Percentiles rank a stretch among this genome's conserved stretches.
Conservation (phyloP, 164 flowering plant species). For the Piper longum region DNA sequence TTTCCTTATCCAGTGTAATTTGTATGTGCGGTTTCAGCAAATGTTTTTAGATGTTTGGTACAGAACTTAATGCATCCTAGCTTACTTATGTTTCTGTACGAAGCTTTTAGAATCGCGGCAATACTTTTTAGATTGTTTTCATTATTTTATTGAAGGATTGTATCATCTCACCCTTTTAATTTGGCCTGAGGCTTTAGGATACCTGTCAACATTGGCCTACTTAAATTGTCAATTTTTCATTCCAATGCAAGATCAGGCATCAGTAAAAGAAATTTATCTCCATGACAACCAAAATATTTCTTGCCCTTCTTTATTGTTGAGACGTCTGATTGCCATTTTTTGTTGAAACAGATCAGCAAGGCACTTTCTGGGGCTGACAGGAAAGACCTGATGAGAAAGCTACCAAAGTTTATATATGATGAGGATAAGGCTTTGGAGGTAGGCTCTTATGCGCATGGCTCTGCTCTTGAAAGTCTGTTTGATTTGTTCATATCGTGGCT, state of each 20-base stretch:
- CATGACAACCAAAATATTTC: background rate
- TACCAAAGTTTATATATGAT: conserved; percentile 83
- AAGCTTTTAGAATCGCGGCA: background rate
- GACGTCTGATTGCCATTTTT: background rate
- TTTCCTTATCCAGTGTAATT: background rate
- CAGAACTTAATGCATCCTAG: background rate
- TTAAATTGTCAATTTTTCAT: background rate
- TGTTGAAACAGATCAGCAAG: conserved; percentile 55
- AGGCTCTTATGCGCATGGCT: background rate
- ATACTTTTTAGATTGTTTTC: background rate
- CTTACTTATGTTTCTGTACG: background rate
- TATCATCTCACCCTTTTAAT: background rate
- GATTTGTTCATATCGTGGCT: no score
- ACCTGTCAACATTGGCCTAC: background rate
- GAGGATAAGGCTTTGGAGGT: conserved; percentile 12
- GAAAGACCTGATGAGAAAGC: conserved; percentile 76
- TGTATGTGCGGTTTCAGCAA: background rate
- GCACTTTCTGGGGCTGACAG: conserved; percentile 64
- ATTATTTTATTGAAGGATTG: background rate
- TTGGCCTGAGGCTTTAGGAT: background rate
- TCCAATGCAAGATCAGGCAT: background rate
- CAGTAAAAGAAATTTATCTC: no score
- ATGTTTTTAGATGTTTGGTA: background rate
- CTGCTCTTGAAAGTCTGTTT: conserved; percentile 8
- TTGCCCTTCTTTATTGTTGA: background rate